Percentiles rank a stretch among this genome's conserved stretches.
Evolutionary conservation across 805 yeast genomes (phyloP).

Genomic region (Kluyveromyces nonfermentans): DNA sequence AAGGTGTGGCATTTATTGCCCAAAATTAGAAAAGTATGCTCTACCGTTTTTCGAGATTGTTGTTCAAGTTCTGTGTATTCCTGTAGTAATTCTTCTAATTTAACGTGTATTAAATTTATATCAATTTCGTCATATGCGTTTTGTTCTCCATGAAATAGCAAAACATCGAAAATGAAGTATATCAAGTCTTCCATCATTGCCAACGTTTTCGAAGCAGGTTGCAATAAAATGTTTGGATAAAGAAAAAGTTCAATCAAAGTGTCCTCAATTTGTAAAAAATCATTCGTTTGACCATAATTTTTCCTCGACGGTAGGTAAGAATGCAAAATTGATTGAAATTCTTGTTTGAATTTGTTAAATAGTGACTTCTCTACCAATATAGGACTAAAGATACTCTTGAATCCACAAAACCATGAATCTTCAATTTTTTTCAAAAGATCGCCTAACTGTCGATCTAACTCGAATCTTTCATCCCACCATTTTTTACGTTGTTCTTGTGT

Average conservation of each 20-base stretch:
- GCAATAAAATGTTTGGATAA: constrained; percentile 33
- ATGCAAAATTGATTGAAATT: constrained; percentile 34
- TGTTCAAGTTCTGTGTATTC: constrained; percentile 18
- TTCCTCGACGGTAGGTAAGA: constrained; percentile 41
- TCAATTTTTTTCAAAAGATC: constrained; percentile 51
- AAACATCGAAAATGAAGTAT: constrained; percentile 49
- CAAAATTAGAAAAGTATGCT: constrained; percentile 61
- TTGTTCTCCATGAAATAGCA: constrained; percentile 53
- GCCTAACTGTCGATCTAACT: constrained; percentile 48
- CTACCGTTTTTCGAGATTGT: constrained; percentile 7
- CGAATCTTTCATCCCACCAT: constrained; percentile 74
- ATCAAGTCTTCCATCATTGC: constrained; percentile 53
- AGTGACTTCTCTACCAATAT: constrained; percentile 18
- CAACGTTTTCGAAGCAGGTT: constrained; percentile 12
- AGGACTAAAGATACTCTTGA: constrained; percentile 49
- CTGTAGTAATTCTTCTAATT: constrained; percentile 39
- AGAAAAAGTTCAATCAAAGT: constrained; percentile 43
- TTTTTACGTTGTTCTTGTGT: constrained; percentile 49
- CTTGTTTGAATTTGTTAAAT: constrained; percentile 28
- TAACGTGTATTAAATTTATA: constrained; percentile 43
- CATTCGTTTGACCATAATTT: constrained; percentile 17
- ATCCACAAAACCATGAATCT: constrained; percentile 68
- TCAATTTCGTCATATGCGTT: constrained; percentile 61
- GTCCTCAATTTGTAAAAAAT: constrained; percentile 33
- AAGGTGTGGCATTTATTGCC: constrained; percentile 55